phyloP scores from a whole-genome alignment of 352 stramenopile species.

The Pythium rhizo-oryzae region DNA sequence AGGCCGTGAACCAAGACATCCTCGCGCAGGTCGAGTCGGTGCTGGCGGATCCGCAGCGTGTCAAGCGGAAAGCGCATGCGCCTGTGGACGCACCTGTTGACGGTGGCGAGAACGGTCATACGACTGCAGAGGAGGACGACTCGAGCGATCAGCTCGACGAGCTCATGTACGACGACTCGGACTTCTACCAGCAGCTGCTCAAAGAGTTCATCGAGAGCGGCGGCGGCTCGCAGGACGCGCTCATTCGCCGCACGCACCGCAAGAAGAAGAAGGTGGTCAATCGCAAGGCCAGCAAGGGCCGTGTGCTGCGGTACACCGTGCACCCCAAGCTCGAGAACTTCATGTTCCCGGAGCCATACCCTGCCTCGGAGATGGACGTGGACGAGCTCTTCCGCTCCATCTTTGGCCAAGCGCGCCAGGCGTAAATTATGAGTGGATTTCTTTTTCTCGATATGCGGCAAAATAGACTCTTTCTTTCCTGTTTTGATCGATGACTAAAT shows the following conservation, averaged over 20 bases:
- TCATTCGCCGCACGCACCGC: slow-evolving; percentile 60
- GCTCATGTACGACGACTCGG: slow-evolving; percentile 86
- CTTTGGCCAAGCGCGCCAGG: slow-evolving; percentile 67
- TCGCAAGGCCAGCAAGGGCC: slow-evolving; percentile 87
- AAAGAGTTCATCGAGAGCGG: slow-evolving; percentile 90
- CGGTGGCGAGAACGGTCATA: slow-evolving; percentile 34
- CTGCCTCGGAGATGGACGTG: slow-evolving; percentile 75
- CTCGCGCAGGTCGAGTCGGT: slow-evolving; percentile 84
- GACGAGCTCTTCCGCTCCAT: slow-evolving; percentile 87
- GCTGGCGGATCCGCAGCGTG: slow-evolving; percentile 76
- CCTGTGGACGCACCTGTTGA: slow-evolving; percentile 38
- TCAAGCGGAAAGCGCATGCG: slow-evolving; percentile 85
- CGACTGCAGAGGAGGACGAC: slow-evolving; percentile 38
- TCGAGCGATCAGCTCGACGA: slow-evolving; percentile 68
- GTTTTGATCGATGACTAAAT: slow-evolving; percentile 3
- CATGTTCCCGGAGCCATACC: slow-evolving; percentile 88
- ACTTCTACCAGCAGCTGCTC: slow-evolving; percentile 89
- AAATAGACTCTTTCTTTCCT: slow-evolving; percentile 27
- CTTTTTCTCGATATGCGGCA: neutral
- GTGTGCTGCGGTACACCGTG: slow-evolving; percentile 81
- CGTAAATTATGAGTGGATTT: slow-evolving; percentile 27
- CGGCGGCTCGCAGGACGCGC: slow-evolving; percentile 50
- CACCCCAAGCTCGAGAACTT: slow-evolving; percentile 91
- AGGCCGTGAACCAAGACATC: slow-evolving; percentile 88
- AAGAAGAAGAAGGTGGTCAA: slow-evolving; percentile 91